Evolutionary conservation across 202 grass and related monocot genomes (phyloP).

Genomic region (Cymbopogon flexuosus): DNA sequence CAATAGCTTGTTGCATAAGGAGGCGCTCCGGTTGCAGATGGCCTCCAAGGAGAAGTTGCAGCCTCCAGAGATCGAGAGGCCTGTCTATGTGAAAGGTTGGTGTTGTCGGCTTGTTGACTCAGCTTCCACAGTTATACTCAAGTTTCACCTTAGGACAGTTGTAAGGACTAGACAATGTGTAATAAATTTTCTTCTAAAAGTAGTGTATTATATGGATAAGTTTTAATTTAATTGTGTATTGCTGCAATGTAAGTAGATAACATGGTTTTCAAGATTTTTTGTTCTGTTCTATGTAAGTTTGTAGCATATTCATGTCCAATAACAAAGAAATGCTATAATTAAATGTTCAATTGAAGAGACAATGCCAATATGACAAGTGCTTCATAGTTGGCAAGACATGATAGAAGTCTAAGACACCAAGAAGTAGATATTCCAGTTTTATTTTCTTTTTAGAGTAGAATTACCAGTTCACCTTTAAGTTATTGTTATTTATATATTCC

Average conservation of each 20-base stretch:
- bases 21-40: slow-evolving; percentile 80
- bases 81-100: slow-evolving; percentile 86
- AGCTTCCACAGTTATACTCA: slow-evolving; percentile 17
- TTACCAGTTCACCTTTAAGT: not conserved
- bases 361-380: not conserved
- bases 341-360: not conserved
- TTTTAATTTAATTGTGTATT: not conserved
- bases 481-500: not conserved
- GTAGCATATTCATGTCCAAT: not conserved
- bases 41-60: slow-evolving; percentile 85
- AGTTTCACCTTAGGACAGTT: slow-evolving; percentile 4
- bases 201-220: not conserved
- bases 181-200: slow-evolving; percentile 9
- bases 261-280: slow-evolving; percentile 15
- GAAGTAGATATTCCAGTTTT: slow-evolving; percentile 13
- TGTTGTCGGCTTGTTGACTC: slow-evolving; percentile 11
- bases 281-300: not conserved
- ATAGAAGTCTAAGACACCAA: slow-evolving; percentile 2
- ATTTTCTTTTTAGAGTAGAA: not conserved
- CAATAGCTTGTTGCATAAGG: slow-evolving; percentile 97
- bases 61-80: slow-evolving; percentile 48
- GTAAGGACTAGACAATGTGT: slow-evolving; percentile 11
- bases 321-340: not conserved
- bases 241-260: slow-evolving; percentile 10
- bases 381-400: not conserved